These are phyloP conservation scores for Magnaporthiopsis poae DNA, from an alignment of 2,329 filamentous ascomycete genomes.

Conservation along the genomic window DNA sequence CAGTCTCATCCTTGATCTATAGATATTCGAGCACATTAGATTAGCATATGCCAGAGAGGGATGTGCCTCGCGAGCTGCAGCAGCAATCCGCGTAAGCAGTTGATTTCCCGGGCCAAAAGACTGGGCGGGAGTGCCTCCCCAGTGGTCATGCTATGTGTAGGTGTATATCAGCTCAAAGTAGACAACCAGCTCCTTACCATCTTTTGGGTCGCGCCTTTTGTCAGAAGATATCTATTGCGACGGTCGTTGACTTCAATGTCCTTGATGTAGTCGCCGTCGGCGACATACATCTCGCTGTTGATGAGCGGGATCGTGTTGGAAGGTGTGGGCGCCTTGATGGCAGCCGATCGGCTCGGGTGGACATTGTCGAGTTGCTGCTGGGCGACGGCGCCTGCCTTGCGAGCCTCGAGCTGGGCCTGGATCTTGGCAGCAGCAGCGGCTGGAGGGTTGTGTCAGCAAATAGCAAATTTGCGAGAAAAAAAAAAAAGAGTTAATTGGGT, in stretches of 20 bases:
- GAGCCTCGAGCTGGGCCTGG: slow-evolving; percentile 72
- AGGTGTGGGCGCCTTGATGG: slow-evolving; percentile 29
- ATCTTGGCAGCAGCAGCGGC: slow-evolving; percentile 84
- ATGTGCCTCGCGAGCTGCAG: slow-evolving; percentile 49
- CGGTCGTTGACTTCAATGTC: slow-evolving; percentile 98
- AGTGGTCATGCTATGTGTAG: slow-evolving; percentile 11
- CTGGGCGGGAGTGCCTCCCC: slow-evolving; percentile 8
- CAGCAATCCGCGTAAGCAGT: slow-evolving; percentile 58
- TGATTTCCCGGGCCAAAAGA: slow-evolving; percentile 37
- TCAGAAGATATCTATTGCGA: slow-evolving; percentile 91
- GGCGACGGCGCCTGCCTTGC: slow-evolving; percentile 55
- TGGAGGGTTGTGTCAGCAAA: slow-evolving; percentile 26
- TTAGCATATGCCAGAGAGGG: slow-evolving; percentile 87
- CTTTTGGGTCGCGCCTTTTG: slow-evolving; percentile 94
- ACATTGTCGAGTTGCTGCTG: slow-evolving; percentile 69
- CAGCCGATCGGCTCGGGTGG: slow-evolving; percentile 61
- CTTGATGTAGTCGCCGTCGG: slow-evolving; percentile 95
- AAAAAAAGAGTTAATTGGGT: background rate
- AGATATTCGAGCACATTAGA: slow-evolving; percentile 63
- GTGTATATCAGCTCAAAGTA: slow-evolving; percentile 4
- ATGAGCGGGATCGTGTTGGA: slow-evolving; percentile 37
- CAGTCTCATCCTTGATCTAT: slow-evolving; percentile 99
- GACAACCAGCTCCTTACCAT: slow-evolving; percentile 64
- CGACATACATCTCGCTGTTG: slow-evolving; percentile 83
- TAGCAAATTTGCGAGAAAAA: slow-evolving; percentile 16